phyloP scores from a whole-genome alignment of 352 stramenopile species.

The Phytopythium oedochilum region DNA sequence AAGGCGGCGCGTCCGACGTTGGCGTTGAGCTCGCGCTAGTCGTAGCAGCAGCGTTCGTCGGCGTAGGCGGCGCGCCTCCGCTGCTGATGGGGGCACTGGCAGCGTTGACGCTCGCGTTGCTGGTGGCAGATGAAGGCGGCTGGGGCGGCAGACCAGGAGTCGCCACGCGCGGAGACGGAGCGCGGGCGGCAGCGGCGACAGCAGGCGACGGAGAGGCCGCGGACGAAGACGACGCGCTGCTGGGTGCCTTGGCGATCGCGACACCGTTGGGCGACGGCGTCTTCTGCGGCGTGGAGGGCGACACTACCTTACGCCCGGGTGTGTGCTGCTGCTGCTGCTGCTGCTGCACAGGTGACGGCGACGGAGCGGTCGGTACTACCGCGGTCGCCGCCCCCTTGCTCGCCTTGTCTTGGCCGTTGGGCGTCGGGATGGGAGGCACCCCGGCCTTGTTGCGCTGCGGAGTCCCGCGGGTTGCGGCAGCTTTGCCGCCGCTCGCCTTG shows the following conservation, averaged over 20 bases:
- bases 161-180: constrained; percentile 17
- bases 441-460: constrained; percentile 47
- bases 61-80: constrained; percentile 4
- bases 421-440: constrained; percentile 11
- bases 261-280: constrained; percentile 26
- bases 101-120: background rate
- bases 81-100: background rate
- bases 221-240: constrained; percentile 27
- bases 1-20: background rate
- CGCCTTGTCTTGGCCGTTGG: constrained; percentile 17
- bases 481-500: constrained; percentile 34
- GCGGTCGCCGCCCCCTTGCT: constrained; percentile 21
- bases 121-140: constrained; percentile 16
- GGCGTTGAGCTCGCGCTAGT: background rate
- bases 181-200: constrained; percentile 2
- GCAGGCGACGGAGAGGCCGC: constrained; percentile 27
- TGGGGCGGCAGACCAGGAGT: constrained; percentile 24
- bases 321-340: constrained; percentile 19
- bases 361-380: constrained; percentile 25
- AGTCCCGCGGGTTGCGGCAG: constrained; percentile 25
- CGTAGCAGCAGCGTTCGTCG: background rate
- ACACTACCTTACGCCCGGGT: constrained; percentile 22
- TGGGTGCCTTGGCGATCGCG: constrained; percentile 10
- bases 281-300: constrained; percentile 27
- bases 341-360: constrained; percentile 9